A percentile compares a stretch with the other conserved stretches of the same genome.
phyloP scores from a whole-genome alignment of 495 filamentous ascomycete species.

The Penicillium salamii region DNA sequence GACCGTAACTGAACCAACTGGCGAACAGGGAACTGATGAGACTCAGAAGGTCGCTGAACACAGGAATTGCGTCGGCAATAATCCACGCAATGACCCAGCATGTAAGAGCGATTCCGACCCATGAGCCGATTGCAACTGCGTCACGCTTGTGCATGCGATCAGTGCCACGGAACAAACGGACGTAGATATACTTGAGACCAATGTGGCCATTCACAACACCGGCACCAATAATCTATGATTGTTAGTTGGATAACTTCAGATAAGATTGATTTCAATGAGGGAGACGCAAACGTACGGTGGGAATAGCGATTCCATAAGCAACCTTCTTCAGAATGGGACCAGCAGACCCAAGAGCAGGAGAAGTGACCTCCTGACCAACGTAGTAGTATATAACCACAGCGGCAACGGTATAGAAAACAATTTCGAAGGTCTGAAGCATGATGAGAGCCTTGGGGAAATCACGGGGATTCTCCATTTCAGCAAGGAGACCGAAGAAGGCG shows the following conservation, averaged over 20 bases:
- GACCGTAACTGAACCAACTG: constrained; percentile 41
- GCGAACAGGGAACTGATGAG: constrained; percentile 39
- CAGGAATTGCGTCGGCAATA: constrained; percentile 70
- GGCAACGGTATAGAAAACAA: constrained; percentile 55
- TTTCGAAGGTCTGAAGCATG: constrained; percentile 59
- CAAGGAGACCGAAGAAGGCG: constrained; percentile 71
- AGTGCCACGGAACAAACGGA: constrained; percentile 55
- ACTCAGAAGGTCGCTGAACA: constrained; percentile 63
- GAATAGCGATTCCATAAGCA: constrained; percentile 73
- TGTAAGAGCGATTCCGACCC: constrained; percentile 53
- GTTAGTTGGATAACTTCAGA: background rate
- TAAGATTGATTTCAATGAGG: background rate
- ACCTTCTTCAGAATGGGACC: constrained; percentile 58
- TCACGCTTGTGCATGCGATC: constrained; percentile 57
- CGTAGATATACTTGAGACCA: constrained; percentile 61
- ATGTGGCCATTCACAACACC: constrained; percentile 60
- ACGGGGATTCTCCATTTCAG: constrained; percentile 66
- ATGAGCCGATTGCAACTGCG: constrained; percentile 42
- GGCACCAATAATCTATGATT: constrained; percentile 31
- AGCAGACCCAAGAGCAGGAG: constrained; percentile 69
- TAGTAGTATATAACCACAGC: constrained; percentile 61
- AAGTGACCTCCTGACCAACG: constrained; percentile 60
- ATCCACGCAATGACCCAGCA: constrained; percentile 68
- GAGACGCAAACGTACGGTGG: constrained; percentile 45
- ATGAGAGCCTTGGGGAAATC: constrained; percentile 64